phyloP scores from a whole-genome alignment of 1,139 yeast species.

The Geotrichum carabidarum region DNA sequence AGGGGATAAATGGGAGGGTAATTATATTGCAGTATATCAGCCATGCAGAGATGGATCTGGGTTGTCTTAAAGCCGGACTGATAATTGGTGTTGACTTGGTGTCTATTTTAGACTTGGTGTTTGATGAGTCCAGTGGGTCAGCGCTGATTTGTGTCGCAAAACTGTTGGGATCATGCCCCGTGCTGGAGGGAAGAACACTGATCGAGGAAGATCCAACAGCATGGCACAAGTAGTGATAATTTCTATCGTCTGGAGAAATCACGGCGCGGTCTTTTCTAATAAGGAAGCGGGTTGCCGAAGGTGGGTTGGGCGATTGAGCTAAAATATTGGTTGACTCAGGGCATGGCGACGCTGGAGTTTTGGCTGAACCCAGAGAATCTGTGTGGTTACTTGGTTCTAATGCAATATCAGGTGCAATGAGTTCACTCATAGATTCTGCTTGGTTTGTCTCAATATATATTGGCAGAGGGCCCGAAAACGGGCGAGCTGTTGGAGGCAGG shows the following conservation, averaged over 20 bases:
- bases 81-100: neutral
- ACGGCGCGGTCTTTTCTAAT: constrained; percentile 67
- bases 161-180: constrained; percentile 56
- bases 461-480: neutral
- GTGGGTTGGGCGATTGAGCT: neutral
- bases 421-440: too few relatives aligned
- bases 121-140: neutral
- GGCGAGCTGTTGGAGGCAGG: neutral
- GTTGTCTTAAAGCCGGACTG: neutral
- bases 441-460: neutral
- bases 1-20: constrained; percentile 89
- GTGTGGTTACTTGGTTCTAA: too few relatives aligned
- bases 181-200: constrained; percentile 52
- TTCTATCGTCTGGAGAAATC: constrained; percentile 55
- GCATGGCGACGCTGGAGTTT: neutral
- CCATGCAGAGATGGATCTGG: constrained; percentile 54
- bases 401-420: too few relatives aligned
- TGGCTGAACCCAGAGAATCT: neutral
- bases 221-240: constrained; percentile 59
- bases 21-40: constrained; percentile 63
- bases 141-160: neutral
- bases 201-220: constrained; percentile 53
- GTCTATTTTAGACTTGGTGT: neutral
- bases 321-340: neutral
- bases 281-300: constrained; percentile 37